phyloP scores from a whole-genome alignment of 2,329 filamentous ascomycete genomes.

The Fusarium irregulare region DNA sequence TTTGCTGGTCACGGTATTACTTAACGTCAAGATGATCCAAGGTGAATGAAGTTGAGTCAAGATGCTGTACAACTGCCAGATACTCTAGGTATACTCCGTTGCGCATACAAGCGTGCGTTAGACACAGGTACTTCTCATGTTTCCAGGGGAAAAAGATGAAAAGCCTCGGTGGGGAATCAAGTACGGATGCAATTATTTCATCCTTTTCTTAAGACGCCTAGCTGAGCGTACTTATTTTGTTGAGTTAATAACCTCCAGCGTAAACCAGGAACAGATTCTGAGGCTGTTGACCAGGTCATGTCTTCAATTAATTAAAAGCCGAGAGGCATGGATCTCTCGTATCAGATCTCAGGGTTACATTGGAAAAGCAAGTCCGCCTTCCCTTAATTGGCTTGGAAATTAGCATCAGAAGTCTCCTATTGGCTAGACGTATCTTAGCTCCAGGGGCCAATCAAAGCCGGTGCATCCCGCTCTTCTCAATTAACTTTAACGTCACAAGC shows the following conservation, averaged over 20 bases:
- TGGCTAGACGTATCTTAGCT: slow-evolving; percentile 10
- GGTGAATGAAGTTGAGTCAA: neutral
- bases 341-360: slow-evolving; percentile 20
- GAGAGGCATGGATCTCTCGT: neutral
- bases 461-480: slow-evolving; percentile 39
- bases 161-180: neutral
- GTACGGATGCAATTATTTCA: neutral
- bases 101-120: neutral
- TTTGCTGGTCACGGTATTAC: neutral
- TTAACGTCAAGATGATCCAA: neutral
- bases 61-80: too few species aligned
- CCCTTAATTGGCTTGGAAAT: slow-evolving; percentile 27
- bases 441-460: slow-evolving; percentile 44
- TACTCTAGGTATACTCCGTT: neutral
- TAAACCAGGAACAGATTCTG: too few species aligned
- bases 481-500: slow-evolving; percentile 39
- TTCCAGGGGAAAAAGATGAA: too few species aligned
- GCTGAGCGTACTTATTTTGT: neutral
- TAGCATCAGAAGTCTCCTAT: slow-evolving; percentile 14
- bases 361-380: slow-evolving; percentile 1
- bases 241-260: too few species aligned
- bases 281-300: neutral
- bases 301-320: neutral
- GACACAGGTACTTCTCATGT: neutral
- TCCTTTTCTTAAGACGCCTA: too few species aligned